Evolutionary conservation across 2,329 filamentous ascomycete species (phyloP).

Genomic region (Dactylonectria estremocensis): DNA sequence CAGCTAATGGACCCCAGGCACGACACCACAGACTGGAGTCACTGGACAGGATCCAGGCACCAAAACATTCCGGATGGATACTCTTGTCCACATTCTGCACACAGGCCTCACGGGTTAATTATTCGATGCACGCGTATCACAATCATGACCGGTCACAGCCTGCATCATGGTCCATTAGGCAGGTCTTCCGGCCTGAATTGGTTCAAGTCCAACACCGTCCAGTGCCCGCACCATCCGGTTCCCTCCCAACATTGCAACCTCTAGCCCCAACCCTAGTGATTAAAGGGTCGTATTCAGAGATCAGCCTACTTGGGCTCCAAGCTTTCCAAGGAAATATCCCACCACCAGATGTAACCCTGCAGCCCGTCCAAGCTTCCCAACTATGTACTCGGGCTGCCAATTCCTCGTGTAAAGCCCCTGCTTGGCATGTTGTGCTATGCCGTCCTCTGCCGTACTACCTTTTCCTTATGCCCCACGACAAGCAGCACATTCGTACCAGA

Average conservation of each 20-base stretch:
- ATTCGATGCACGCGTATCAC: constrained; percentile 11
- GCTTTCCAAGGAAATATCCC: constrained; percentile 36
- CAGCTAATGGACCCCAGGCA: not conserved
- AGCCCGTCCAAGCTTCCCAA: constrained; percentile 35
- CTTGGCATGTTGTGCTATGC: constrained; percentile 23
- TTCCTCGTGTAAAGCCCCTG: constrained; percentile 43
- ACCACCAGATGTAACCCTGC: constrained; percentile 39
- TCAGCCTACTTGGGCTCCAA: constrained; percentile 26
- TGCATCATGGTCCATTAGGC: constrained; percentile 1
- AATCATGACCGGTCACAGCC: constrained; percentile 25
- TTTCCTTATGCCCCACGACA: constrained; percentile 3
- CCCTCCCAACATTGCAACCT: constrained; percentile 24
- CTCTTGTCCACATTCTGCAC: not conserved
- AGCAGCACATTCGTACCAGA: constrained; percentile 8
- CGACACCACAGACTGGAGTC: not conserved
- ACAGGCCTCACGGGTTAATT: not conserved
- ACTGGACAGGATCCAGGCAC: constrained; percentile 14
- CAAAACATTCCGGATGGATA: constrained; percentile 19
- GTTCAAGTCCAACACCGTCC: not conserved
- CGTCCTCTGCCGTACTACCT: not conserved
- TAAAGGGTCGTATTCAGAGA: constrained; percentile 40
- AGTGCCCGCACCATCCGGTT: constrained; percentile 7
- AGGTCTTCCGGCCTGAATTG: constrained; percentile 2
- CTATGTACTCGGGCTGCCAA: constrained; percentile 32
- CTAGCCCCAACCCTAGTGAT: constrained; percentile 33